These are phyloP conservation scores for Starmerella apis DNA, from an alignment of 805 yeast genomes.

Conservation along the genomic window DNA sequence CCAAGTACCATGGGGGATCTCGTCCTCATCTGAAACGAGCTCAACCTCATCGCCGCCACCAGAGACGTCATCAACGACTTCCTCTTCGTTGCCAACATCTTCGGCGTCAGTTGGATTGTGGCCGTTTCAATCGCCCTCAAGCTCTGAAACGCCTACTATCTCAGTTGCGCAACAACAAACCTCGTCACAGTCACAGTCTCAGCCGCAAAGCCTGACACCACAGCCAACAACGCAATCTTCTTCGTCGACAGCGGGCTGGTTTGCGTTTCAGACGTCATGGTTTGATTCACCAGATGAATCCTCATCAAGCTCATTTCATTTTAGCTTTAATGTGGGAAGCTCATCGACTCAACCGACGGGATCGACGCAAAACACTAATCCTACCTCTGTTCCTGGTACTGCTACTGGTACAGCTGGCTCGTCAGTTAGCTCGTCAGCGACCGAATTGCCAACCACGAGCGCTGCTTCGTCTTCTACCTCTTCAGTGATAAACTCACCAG, in stretches of 20 bases:
- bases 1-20: not conserved
- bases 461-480: too few species aligned
- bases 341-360: not conserved
- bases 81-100: not conserved
- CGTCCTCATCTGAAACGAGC: not conserved
- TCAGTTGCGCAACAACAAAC: not conserved
- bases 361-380: not conserved
- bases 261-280: slow-evolving; percentile 6
- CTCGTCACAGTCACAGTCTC: not conserved
- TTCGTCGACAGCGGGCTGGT: not conserved
- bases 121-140: not conserved
- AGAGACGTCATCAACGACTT: not conserved
- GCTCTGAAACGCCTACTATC: slow-evolving; percentile 2
- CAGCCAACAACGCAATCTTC: not conserved
- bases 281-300: not conserved
- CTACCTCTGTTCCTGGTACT: not conserved
- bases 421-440: not conserved
- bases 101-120: not conserved
- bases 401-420: not conserved
- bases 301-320: not conserved
- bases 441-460: too few species aligned
- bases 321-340: not conserved
- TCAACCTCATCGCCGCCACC: not conserved
- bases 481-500: not conserved
- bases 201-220: not conserved